phyloP scores from a whole-genome alignment of 2,329 filamentous ascomycete species.

The Fonsecaea pedrosoi region DNA sequence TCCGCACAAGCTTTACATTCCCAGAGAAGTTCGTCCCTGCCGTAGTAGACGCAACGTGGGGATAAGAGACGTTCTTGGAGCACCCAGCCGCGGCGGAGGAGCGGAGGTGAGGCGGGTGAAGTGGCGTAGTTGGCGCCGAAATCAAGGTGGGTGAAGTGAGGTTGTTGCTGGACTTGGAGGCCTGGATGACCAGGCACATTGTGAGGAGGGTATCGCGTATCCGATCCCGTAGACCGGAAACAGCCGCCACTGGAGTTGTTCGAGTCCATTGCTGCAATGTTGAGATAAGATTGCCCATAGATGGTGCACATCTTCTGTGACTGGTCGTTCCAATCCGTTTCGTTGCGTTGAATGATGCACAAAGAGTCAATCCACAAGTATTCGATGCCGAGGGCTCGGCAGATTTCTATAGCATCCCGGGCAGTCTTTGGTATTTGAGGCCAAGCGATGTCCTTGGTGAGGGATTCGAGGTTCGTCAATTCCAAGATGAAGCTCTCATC shows the following conservation, averaged over 20 bases:
- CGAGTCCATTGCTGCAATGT: slow-evolving; percentile 11
- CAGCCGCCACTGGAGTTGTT: slow-evolving; percentile 4
- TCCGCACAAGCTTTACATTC: slow-evolving; percentile 12
- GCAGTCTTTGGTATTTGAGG: slow-evolving; percentile 2
- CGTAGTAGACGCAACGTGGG: slow-evolving; percentile 10
- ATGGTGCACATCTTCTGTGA: slow-evolving; percentile 11
- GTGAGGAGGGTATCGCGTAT: slow-evolving; percentile 7
- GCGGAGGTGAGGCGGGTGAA: neutral
- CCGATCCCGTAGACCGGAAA: slow-evolving; percentile 11
- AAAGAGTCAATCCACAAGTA: slow-evolving; percentile 18
- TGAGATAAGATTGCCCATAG: slow-evolving; percentile 10
- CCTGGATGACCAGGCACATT: neutral
- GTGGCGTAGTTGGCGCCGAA: slow-evolving; percentile 12
- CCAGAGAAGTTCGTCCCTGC: slow-evolving; percentile 13
- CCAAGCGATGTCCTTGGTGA: slow-evolving; percentile 11
- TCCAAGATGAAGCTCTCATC: slow-evolving; percentile 5
- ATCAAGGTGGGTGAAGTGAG: slow-evolving; percentile 16
- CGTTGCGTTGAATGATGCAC: slow-evolving; percentile 8
- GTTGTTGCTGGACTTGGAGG: slow-evolving; percentile 12
- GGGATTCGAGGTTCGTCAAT: slow-evolving; percentile 7
- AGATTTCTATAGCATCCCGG: slow-evolving; percentile 12
- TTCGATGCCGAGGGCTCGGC: slow-evolving; percentile 8
- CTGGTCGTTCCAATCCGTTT: slow-evolving; percentile 9
- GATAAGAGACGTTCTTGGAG: slow-evolving; percentile 14
- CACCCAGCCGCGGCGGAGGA: slow-evolving; percentile 8